Evolutionary conservation across 1,284 basidiomycete genomes (phyloP), one percentile per base, ranked within the genome.

Genomic region (Taiwanofungus camphoratus): DNA sequence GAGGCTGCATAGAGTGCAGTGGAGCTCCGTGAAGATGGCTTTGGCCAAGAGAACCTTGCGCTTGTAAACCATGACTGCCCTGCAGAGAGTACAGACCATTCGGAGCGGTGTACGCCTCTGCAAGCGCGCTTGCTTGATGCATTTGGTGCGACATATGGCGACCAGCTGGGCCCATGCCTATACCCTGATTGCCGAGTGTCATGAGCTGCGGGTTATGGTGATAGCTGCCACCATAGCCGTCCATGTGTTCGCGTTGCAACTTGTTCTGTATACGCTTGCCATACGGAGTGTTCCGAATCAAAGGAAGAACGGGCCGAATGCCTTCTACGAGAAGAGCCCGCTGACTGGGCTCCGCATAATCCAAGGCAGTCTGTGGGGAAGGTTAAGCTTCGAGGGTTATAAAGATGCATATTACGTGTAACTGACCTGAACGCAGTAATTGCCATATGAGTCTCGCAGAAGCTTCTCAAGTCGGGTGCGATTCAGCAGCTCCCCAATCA

Each of bases 241-340:
- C 87, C 67, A 82, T 74, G 61, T 92, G 88, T 68, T 94, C 90
- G 44, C 92, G 87, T 65, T 95, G 92, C 44, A 97, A 73, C 70
- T 96, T 96, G 71, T 92, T 93, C 68, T 96, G 93, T 57, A 97
- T 97, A 41, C 94, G 86, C 73, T 97, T 97, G 57, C 93, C 93
- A 58, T 97, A 97, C 3, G 93, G 93, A 4, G 93, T 97, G 68
- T 96, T 97, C 57, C 93, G 87, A 60, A 97, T 96, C 51, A 96
- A 76, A 2, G 92, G 93, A 22, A 97, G 76, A 49, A 96, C 92
- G n/a, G 94, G 94, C 42, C 93, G 87, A 61, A 97, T 97, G 55
- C 90, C 91, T 61, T 96, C 92, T 26, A 97, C 90, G 32, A 97
- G 81, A 54, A 83, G 64, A 8, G 75, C 83, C 36, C 93, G 87